Conservation (phyloP, 805 yeast species). For the Ogataea haglerorum region DNA sequence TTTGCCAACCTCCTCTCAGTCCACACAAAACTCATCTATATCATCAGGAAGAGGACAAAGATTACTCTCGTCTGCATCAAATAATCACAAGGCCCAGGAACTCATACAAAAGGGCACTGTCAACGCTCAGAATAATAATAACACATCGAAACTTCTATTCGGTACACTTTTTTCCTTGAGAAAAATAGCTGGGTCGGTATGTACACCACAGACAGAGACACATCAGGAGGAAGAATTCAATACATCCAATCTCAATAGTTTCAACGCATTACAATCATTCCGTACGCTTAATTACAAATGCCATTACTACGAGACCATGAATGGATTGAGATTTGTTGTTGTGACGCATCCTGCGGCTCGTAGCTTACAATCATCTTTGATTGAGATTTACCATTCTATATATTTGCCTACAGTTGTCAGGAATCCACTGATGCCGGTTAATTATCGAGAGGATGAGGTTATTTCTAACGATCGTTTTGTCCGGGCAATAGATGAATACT, state of each 20-base stretch:
- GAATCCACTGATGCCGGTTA: slow-evolving; percentile 59
- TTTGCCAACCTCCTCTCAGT: background rate
- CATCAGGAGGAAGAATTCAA: slow-evolving; percentile 8
- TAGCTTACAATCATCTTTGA: slow-evolving; percentile 51
- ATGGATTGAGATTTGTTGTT: slow-evolving; percentile 73
- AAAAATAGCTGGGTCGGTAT: slow-evolving; percentile 52
- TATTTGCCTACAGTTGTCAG: slow-evolving; percentile 60
- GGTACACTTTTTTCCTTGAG: slow-evolving; percentile 81
- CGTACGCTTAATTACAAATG: slow-evolving; percentile 76
- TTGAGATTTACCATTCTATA: slow-evolving; percentile 55
- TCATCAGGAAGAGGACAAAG: background rate
- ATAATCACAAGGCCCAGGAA: slow-evolving; percentile 10
- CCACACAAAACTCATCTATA: slow-evolving; percentile 6
- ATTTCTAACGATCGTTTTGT: slow-evolving; percentile 58
- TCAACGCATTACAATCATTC: slow-evolving; percentile 37
- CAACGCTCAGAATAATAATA: slow-evolving; percentile 59
- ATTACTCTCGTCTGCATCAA: slow-evolving; percentile 2
- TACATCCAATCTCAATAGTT: slow-evolving; percentile 30
- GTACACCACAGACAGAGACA: slow-evolving; percentile 4
- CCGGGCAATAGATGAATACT: slow-evolving; percentile 50
- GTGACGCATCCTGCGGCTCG: slow-evolving; percentile 63
- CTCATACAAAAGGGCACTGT: slow-evolving; percentile 33
- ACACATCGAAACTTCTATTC: slow-evolving; percentile 75
- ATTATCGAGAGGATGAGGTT: slow-evolving; percentile 48
- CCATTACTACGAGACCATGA: slow-evolving; percentile 75